These are phyloP conservation scores for Brachypodium distachyon DNA, from an alignment of 202 grass and related monocot genomes.

Conservation along the genomic window DNA sequence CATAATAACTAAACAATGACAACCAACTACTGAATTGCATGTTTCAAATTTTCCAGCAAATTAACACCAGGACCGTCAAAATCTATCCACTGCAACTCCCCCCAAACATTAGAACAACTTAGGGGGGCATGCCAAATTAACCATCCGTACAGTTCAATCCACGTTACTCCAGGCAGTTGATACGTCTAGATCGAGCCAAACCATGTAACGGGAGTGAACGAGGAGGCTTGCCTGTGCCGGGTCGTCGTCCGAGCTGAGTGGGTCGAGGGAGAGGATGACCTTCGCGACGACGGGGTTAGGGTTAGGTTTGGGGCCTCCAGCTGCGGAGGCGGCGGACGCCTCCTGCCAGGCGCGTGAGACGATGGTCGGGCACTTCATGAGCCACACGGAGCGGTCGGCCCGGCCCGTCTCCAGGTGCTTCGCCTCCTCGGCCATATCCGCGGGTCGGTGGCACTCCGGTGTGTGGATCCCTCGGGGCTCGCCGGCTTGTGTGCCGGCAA, in stretches of 20 bases:
- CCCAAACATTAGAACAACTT: neutral
- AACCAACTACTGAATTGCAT: neutral
- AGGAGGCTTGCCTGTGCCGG: conserved; percentile 34
- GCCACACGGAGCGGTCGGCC: conserved; percentile 73
- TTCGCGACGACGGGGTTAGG: conserved; percentile 59
- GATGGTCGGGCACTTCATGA: conserved; percentile 89
- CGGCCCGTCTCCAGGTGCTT: conserved; percentile 53
- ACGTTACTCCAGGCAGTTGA: neutral
- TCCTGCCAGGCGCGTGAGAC: conserved; percentile 65
- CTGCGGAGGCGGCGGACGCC: conserved; percentile 19
- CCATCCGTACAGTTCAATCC: neutral
- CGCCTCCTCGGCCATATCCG: conserved; percentile 40
- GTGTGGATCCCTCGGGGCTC: neutral
- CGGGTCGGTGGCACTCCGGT: neutral
- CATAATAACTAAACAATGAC: neutral
- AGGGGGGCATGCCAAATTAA: too few relatives aligned
- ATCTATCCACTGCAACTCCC: neutral
- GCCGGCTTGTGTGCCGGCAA: neutral
- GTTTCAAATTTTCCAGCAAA: neutral
- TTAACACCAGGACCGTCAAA: neutral
- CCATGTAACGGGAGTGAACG: neutral
- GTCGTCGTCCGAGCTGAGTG: conserved; percentile 50
- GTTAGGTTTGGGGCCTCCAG: neutral
- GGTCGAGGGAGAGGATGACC: conserved; percentile 77
- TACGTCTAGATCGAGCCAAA: neutral